Conservation (phyloP, 2,329 filamentous ascomycete species). For the Aspergillus costaricaensis region DNA sequence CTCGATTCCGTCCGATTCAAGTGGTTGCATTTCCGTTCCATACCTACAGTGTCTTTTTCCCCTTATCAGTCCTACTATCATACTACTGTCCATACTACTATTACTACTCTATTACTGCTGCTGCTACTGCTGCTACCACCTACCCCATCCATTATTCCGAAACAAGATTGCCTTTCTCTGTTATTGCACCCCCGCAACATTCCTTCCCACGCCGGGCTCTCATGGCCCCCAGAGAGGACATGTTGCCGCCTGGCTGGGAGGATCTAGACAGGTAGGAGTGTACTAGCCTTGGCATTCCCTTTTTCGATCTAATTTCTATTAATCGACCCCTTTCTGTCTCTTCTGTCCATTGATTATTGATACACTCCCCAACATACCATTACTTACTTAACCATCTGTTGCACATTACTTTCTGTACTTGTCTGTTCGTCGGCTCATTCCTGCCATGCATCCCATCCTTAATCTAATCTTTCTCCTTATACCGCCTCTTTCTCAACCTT, state of each 20-base stretch:
- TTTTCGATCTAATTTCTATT: background rate
- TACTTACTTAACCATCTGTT: background rate
- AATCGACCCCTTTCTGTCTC: background rate
- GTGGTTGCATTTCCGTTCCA: background rate
- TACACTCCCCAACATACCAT: too few species aligned
- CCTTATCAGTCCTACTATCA: too few species aligned
- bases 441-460: background rate
- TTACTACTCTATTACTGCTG: too few species aligned
- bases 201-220: constrained; percentile 34
- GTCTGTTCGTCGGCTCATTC: background rate
- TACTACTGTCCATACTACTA: too few species aligned
- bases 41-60: background rate
- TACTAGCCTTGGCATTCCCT: constrained; percentile 20
- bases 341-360: background rate
- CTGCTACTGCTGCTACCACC: background rate
- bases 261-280: constrained; percentile 42
- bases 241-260: constrained; percentile 44
- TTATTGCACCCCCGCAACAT: constrained; percentile 28
- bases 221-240: constrained; percentile 46
- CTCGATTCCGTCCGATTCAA: constrained; percentile 6
- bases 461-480: background rate
- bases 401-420: background rate
- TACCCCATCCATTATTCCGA: background rate
- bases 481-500: background rate
- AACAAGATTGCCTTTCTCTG: background rate